phyloP scores from a whole-genome alignment of 768 basidiomycete species.

The Suillus paluster region DNA sequence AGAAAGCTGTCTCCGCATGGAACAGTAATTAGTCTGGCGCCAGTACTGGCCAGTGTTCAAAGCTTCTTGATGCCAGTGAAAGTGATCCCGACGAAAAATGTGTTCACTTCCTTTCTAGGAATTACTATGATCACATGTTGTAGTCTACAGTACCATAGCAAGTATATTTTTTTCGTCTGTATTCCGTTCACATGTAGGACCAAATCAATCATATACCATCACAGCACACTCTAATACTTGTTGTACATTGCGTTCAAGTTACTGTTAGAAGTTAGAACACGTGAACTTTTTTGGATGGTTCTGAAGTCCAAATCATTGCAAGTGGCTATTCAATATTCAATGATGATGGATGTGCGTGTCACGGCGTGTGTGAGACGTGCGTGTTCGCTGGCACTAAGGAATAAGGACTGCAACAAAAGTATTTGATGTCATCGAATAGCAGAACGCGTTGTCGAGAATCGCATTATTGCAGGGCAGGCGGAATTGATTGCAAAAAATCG shows the following conservation, averaged over 20 bases:
- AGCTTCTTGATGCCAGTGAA: constrained; percentile 1
- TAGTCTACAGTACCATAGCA: too few species aligned
- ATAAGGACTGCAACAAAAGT: not conserved
- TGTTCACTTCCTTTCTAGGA: constrained; percentile 1
- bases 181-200: too few species aligned
- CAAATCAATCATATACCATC: too few species aligned
- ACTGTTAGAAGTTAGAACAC: too few species aligned
- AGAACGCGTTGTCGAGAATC: not conserved
- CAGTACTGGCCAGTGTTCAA: not conserved
- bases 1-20: constrained; percentile 9
- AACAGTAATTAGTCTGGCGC: constrained; percentile 1
- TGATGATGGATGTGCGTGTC: too few species aligned
- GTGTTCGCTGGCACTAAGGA: not conserved
- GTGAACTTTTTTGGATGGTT: too few species aligned
- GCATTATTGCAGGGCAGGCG: not conserved
- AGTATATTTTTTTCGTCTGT: too few species aligned
- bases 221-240: too few species aligned
- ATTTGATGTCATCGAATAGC: not conserved
- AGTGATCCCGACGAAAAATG: constrained; percentile 1
- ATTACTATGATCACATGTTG: not conserved
- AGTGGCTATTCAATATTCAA: too few species aligned
- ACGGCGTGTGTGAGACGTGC: too few species aligned
- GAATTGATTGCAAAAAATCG: not conserved
- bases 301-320: too few species aligned
- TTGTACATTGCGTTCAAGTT: too few species aligned